Evolutionary conservation across 805 yeast species (phyloP).

Genomic region (Pichia nakasei): DNA sequence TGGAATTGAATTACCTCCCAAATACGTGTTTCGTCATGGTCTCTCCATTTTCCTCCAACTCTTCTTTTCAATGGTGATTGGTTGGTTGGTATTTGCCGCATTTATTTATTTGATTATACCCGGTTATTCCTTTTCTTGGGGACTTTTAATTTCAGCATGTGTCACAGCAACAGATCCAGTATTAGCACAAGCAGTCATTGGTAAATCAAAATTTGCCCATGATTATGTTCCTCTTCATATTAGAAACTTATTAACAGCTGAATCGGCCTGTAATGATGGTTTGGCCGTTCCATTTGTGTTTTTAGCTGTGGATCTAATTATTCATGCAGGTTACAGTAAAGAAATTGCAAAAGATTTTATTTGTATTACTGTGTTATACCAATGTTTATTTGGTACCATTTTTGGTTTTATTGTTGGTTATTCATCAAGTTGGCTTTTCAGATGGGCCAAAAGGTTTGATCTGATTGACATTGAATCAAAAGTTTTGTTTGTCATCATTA

Average conservation of each 20-base stretch:
- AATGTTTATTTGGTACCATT: conserved; percentile 45
- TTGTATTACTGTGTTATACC: conserved; percentile 47
- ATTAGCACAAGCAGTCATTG: conserved; percentile 60
- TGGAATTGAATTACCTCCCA: conserved; percentile 60
- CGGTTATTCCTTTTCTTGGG: conserved; percentile 41
- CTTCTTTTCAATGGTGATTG: conserved; percentile 60
- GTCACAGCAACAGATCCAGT: conserved; percentile 74
- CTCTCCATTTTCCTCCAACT: conserved; percentile 42
- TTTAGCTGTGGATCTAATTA: conserved; percentile 44
- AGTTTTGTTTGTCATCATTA: conserved; percentile 39
- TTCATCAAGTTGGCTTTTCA: conserved; percentile 37
- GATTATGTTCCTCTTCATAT: conserved; percentile 51
- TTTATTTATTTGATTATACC: conserved; percentile 56
- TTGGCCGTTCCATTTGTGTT: conserved; percentile 60
- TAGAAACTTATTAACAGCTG: conserved; percentile 54
- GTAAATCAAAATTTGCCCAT: conserved; percentile 55
- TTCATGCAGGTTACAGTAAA: conserved; percentile 38
- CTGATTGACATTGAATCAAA: conserved; percentile 54
- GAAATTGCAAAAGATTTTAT: conserved; percentile 55
- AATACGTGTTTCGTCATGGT: conserved; percentile 51
- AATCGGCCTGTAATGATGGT: conserved; percentile 69
- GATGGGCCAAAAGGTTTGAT: conserved; percentile 38
- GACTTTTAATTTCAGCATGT: conserved; percentile 56
- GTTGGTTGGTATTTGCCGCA: conserved; percentile 56
- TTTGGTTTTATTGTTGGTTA: conserved; percentile 48